A percentile compares a stretch with the other conserved stretches of the same genome.
Conservation (phyloP, 306 rosid genomes). For the Acacia melanoxylon region DNA sequence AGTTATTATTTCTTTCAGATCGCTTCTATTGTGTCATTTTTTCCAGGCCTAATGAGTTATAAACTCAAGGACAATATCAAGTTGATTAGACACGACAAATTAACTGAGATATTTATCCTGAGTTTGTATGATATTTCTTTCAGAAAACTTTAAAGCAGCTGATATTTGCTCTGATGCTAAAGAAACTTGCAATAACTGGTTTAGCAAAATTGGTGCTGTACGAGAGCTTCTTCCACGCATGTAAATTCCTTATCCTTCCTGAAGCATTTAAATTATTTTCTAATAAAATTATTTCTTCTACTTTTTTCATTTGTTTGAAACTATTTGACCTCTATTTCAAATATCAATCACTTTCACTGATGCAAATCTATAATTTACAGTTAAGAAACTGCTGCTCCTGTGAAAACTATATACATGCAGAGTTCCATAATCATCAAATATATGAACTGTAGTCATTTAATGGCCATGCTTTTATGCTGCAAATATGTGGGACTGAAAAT, state of each 20-base stretch:
- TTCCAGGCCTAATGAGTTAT: neutral
- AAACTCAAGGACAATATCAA: neutral
- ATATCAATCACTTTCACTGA: neutral
- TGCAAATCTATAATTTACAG: slow-evolving; percentile 14
- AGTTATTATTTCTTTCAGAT: neutral
- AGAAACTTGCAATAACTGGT: slow-evolving; percentile 97
- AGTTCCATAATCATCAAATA: slow-evolving; percentile 27
- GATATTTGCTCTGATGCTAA: slow-evolving; percentile 75
- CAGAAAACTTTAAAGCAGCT: slow-evolving; percentile 68
- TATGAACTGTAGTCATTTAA: neutral
- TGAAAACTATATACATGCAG: neutral
- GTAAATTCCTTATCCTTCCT: slow-evolving; percentile 50
- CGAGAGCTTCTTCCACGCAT: slow-evolving; percentile 99
- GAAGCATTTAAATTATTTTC: slow-evolving; percentile 10
- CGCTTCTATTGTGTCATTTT: neutral
- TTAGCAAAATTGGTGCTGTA: slow-evolving; percentile 89
- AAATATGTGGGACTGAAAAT: neutral
- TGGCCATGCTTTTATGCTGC: slow-evolving; percentile 6
- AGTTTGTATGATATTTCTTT: slow-evolving; percentile 34
- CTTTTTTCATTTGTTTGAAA: slow-evolving; percentile 11
- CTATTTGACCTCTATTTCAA: slow-evolving; percentile 16
- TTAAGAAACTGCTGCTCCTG: slow-evolving; percentile 13
- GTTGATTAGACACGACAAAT: slow-evolving; percentile 22
- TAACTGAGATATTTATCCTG: slow-evolving; percentile 17
- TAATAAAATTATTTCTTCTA: neutral